phyloP scores from a whole-genome alignment of 164 flowering plant species.

The Tetracentron sinense region DNA sequence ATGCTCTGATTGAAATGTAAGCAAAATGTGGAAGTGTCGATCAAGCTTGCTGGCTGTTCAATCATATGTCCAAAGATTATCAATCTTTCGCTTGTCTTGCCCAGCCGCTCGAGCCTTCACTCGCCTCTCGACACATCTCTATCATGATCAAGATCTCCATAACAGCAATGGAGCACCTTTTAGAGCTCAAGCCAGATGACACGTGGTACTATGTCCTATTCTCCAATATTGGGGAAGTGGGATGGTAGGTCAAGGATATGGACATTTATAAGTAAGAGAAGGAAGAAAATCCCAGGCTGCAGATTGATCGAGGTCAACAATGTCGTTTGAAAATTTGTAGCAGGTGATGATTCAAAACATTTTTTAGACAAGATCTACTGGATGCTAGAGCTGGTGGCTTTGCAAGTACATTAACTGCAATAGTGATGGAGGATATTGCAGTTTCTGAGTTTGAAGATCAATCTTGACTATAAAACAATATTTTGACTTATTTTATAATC shows the following conservation, averaged over 20 bases:
- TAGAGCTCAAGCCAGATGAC: conserved; percentile 31
- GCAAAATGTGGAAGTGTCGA: conserved; percentile 45
- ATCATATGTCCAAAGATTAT: conserved; percentile 27
- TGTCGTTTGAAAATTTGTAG: conserved; percentile 26
- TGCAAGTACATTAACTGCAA: not conserved
- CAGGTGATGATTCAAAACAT: conserved; percentile 21
- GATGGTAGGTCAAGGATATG: conserved; percentile 30
- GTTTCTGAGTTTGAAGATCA: not conserved
- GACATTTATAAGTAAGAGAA: conserved; percentile 20
- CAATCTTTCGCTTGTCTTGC: too few relatives aligned
- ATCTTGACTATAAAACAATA: not conserved
- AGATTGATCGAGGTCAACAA: conserved; percentile 33
- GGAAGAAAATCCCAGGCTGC: conserved; percentile 33
- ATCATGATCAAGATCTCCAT: conserved; percentile 20
- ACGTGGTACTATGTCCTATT: conserved; percentile 26
- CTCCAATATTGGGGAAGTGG: conserved; percentile 27
- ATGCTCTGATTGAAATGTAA: conserved; percentile 81
- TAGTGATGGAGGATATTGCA: conserved; percentile 2
- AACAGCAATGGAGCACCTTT: conserved; percentile 25
- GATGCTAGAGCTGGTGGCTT: conserved; percentile 19
- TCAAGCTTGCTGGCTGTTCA: conserved; percentile 37
- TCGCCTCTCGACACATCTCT: too few relatives aligned
- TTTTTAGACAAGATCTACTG: conserved; percentile 14
- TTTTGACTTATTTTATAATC: not conserved
- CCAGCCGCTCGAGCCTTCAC: too few relatives aligned